phyloP scores from a whole-genome alignment of 345 rosid genomes.

The Brassica nigra region DNA sequence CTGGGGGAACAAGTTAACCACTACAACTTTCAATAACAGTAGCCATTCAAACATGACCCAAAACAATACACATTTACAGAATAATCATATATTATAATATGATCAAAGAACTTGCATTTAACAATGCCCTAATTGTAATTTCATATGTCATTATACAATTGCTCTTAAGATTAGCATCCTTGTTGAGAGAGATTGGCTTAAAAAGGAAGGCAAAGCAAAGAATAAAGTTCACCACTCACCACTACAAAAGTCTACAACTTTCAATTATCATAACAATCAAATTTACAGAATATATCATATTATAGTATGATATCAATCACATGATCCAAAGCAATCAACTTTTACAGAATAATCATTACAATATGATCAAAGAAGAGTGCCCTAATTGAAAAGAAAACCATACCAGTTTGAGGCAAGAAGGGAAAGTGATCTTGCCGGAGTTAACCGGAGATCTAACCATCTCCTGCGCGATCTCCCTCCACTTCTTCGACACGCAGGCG shows the following conservation, averaged over 20 bases:
- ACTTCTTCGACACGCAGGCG: slow-evolving; percentile 82
- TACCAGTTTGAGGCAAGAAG: slow-evolving; percentile 90
- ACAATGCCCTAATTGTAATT: background rate
- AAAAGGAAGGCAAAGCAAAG: background rate
- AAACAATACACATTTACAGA: background rate
- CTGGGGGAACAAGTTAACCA: background rate
- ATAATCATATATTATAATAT: background rate
- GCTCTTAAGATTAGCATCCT: background rate
- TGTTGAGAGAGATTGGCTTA: background rate
- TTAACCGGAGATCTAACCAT: slow-evolving; percentile 52
- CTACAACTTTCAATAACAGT: background rate
- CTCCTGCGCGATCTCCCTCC: slow-evolving; percentile 76
- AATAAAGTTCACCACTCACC: background rate
- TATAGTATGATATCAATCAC: background rate
- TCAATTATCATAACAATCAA: too few relatives aligned
- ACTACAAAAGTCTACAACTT: too few relatives aligned
- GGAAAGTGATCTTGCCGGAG: slow-evolving; percentile 74
- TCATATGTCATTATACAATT: too few relatives aligned
- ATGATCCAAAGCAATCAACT: background rate
- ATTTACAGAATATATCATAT: too few relatives aligned
- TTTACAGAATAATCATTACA: background rate
- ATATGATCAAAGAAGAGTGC: background rate
- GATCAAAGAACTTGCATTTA: background rate
- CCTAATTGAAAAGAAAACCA: background rate
- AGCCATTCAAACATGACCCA: background rate